Conservation (phyloP, 176 grass and related monocot species). For the Aegilops sharonensis region DNA sequence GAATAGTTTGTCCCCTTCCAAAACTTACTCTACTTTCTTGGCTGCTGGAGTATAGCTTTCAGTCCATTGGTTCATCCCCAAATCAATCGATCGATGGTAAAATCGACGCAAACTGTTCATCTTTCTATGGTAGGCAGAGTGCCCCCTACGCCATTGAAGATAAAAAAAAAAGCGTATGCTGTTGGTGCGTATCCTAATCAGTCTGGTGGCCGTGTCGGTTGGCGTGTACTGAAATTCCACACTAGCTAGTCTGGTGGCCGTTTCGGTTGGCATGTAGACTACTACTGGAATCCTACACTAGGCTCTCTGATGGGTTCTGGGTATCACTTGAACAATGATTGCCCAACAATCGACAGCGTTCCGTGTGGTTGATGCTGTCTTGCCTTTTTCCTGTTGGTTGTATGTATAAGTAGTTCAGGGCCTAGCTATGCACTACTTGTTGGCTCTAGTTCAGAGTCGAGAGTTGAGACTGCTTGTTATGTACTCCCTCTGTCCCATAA, state of each 20-base stretch:
- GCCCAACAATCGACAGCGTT: not conserved
- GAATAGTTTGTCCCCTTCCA: not conserved
- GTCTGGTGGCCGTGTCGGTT: conserved; percentile 29
- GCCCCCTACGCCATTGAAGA: not conserved
- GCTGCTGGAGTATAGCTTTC: not conserved
- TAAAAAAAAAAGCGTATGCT: not conserved
- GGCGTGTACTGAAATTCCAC: conserved; percentile 12
- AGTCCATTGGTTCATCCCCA: conserved; percentile 7
- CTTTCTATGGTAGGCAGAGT: not conserved
- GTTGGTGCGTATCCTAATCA: conserved; percentile 37
- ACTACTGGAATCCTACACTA: conserved; percentile 3
- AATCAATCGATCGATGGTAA: not conserved
- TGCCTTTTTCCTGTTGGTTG: not conserved
- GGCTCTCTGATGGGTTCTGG: not conserved
- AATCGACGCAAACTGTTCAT: not conserved
- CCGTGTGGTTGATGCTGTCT: not conserved
- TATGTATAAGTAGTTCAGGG: not conserved
- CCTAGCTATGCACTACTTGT: not conserved
- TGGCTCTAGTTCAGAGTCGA: conserved; percentile 1
- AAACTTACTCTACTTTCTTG: not conserved
- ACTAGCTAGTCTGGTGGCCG: conserved; percentile 20
- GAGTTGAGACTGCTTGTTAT: conserved; percentile 25
- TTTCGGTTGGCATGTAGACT: conserved; percentile 16
- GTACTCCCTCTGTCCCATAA: too few species aligned
- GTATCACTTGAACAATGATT: not conserved